Evolutionary conservation across 768 basidiomycete species (phyloP).

Genomic region (Pisolithus tinctorius): DNA sequence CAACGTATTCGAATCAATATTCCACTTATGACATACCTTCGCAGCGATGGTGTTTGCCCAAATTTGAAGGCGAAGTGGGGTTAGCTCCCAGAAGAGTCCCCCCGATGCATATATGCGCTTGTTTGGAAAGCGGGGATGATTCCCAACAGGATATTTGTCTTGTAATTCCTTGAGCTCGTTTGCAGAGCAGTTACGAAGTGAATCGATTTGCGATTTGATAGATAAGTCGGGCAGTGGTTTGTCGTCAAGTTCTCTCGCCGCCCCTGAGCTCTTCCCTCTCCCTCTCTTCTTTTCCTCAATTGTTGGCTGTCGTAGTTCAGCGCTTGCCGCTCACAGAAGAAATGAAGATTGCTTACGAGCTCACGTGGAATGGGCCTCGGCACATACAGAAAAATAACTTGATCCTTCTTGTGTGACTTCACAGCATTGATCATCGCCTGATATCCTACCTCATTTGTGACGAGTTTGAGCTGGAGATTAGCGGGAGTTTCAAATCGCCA

Average conservation of each 20-base stretch:
- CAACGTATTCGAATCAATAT: neutral
- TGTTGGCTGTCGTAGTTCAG: neutral
- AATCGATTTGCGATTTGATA: neutral
- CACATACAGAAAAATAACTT: neutral
- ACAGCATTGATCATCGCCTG: neutral
- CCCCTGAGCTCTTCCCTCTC: no score
- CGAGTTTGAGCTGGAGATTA: neutral
- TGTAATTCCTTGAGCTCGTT: neutral
- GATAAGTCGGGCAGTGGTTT: neutral
- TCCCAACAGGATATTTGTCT: no score
- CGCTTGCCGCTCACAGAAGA: neutral
- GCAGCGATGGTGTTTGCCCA: constrained; percentile 1
- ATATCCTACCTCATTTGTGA: neutral
- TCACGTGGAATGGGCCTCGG: neutral
- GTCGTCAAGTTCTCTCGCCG: no score
- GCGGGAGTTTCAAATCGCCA: neutral
- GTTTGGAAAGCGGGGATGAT: neutral
- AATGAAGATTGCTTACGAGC: no score
- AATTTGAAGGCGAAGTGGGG: neutral
- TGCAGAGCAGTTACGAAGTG: neutral
- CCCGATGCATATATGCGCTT: constrained; percentile 1
- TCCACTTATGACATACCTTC: neutral
- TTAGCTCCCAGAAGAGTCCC: neutral
- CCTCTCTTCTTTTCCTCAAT: neutral
- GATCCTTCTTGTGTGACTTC: neutral